phyloP scores from a whole-genome alignment of 2,329 filamentous ascomycete species.

The Gnomoniopsis sp. region DNA sequence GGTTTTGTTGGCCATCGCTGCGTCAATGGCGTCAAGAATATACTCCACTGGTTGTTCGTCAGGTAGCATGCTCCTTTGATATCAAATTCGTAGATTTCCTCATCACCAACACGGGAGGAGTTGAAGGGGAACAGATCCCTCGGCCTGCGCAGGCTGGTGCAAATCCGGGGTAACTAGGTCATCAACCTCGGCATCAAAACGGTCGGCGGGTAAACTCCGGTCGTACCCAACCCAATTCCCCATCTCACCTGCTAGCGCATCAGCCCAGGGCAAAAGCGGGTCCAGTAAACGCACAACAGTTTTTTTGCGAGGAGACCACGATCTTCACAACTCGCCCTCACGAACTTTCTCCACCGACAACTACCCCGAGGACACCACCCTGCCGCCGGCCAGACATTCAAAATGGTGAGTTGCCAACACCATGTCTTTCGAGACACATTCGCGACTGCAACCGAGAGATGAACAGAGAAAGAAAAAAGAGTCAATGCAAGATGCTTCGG shows the following conservation, averaged over 20 bases:
- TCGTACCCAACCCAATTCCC: conserved; percentile 12
- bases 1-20: conserved; percentile 38
- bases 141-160: background rate
- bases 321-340: no score
- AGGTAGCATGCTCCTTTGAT: conserved; percentile 16
- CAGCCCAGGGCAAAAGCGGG: conserved; percentile 2
- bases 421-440: conserved; percentile 1
- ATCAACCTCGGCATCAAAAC: background rate
- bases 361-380: conserved; percentile 26
- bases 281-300: background rate
- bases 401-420: conserved; percentile 62
- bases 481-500: conserved; percentile 99
- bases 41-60: conserved; percentile 26
- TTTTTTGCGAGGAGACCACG: background rate
- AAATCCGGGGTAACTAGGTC: background rate
- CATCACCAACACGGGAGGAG: background rate
- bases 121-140: background rate
- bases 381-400: conserved; percentile 50
- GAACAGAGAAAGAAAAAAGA: conserved; percentile 35
- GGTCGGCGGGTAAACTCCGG: background rate
- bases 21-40: conserved; percentile 29
- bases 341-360: no score
- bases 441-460: background rate
- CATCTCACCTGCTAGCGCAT: background rate
- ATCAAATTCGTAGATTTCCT: background rate